A percentile compares a stretch with the other conserved stretches of the same genome.
These are phyloP conservation scores for Rhizopus arrhizus DNA, from an alignment of 371 early-diverging fungal species.

Conservation along the genomic window DNA sequence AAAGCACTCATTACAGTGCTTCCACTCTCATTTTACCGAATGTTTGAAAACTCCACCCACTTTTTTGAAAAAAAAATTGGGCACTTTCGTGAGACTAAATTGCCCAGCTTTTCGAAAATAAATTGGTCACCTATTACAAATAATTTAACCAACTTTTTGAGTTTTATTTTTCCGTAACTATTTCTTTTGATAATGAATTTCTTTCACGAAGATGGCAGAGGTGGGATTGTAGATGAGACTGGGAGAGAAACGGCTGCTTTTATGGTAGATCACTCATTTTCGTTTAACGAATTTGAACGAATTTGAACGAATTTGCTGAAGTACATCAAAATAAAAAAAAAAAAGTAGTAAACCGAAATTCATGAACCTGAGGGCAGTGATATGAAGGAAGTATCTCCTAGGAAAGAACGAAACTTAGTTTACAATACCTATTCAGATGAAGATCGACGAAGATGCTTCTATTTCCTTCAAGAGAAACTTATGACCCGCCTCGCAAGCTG, in stretches of 20 bases:
- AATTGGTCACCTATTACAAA: too few relatives aligned
- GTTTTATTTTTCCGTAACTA: background rate
- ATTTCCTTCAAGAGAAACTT: conserved; percentile 13
- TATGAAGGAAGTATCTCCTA: conserved; percentile 34
- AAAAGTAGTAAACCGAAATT: background rate
- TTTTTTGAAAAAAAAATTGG: too few relatives aligned
- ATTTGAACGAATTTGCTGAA: conserved; percentile 15
- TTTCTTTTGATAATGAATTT: conserved; percentile 14
- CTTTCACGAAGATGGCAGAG: conserved; percentile 20
- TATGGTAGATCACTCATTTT: conserved; percentile 1
- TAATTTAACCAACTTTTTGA: too few relatives aligned
- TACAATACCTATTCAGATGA: conserved; percentile 23
- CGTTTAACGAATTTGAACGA: conserved; percentile 13
- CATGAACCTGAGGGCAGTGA: conserved; percentile 6
- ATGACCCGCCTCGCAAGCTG: conserved; percentile 18
- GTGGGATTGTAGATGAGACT: conserved; percentile 14
- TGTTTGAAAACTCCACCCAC: too few relatives aligned
- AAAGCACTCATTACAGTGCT: too few relatives aligned
- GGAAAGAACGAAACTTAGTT: conserved; percentile 45
- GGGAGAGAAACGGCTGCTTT: background rate
- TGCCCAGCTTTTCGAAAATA: too few relatives aligned
- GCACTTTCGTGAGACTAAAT: too few relatives aligned
- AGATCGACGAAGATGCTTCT: conserved; percentile 9
- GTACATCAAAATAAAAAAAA: conserved; percentile 8
- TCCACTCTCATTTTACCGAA: too few relatives aligned